Conservation (phyloP, 83 land plant genomes). For the Picea abies region DNA sequence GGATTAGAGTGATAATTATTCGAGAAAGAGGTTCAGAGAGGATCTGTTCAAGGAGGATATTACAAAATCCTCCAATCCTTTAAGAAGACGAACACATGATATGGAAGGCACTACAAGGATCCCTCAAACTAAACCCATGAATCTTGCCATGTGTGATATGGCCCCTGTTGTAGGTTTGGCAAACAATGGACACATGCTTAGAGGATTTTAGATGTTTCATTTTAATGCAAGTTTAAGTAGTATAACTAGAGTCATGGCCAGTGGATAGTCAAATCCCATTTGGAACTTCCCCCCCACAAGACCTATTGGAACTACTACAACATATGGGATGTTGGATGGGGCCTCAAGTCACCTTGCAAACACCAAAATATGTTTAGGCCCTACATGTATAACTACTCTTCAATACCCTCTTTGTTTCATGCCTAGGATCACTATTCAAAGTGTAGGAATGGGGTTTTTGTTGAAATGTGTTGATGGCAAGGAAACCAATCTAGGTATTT, state of each 20-base stretch:
- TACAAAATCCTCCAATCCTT: conserved; percentile 4
- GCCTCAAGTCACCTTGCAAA: conserved; percentile 17
- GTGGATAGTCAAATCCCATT: conserved; percentile 24
- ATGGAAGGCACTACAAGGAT: neutral
- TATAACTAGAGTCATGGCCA: conserved; percentile 15
- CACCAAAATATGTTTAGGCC: conserved; percentile 10
- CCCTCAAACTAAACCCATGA: neutral
- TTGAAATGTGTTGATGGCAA: conserved; percentile 33
- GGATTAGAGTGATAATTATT: conserved; percentile 32
- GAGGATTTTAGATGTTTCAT: conserved; percentile 71
- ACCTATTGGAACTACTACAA: conserved; percentile 35
- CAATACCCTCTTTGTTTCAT: conserved; percentile 53
- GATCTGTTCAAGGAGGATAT: conserved; percentile 49
- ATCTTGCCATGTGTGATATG: conserved; percentile 49
- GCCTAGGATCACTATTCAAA: conserved; percentile 39
- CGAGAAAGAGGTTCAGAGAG: conserved; percentile 54
- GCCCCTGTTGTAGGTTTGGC: conserved; percentile 30
- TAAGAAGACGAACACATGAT: conserved; percentile 2
- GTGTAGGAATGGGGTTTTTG: conserved; percentile 16
- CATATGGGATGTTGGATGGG: conserved; percentile 12
- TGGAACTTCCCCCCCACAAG: conserved; percentile 24
- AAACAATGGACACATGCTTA: conserved; percentile 26
- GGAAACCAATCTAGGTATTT: conserved; percentile 67
- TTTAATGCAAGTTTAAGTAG: conserved; percentile 37
- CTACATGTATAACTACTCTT: conserved; percentile 21